phyloP scores from a whole-genome alignment of 345 rosid genomes.

The Clarkia xantiana region DNA sequence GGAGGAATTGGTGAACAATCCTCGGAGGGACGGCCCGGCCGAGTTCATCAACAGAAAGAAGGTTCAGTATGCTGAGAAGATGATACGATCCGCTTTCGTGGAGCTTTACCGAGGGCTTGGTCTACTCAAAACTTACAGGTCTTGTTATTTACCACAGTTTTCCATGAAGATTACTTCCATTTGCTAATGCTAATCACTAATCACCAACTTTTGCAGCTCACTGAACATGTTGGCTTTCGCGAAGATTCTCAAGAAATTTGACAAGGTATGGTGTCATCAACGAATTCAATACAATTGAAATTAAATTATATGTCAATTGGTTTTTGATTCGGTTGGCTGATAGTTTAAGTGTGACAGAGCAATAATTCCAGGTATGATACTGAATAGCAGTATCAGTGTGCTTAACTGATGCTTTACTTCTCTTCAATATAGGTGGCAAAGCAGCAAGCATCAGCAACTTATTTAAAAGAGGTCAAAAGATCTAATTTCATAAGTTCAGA shows the following conservation, averaged over 20 bases:
- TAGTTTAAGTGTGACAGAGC: too few species aligned
- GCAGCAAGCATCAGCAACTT: slow-evolving; percentile 69
- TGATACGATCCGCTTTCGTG: slow-evolving; percentile 75
- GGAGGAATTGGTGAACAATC: slow-evolving; percentile 84
- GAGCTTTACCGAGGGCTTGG: slow-evolving; percentile 89
- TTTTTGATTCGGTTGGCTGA: too few species aligned
- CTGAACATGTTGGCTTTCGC: slow-evolving; percentile 81
- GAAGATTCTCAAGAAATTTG: slow-evolving; percentile 89
- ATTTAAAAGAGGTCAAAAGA: slow-evolving; percentile 72
- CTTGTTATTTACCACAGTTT: background rate
- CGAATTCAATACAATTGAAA: too few species aligned
- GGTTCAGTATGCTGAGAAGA: slow-evolving; percentile 76
- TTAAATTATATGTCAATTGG: too few species aligned
- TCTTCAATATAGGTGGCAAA: slow-evolving; percentile 42
- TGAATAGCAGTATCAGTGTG: too few species aligned
- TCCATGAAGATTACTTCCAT: background rate
- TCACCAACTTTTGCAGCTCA: slow-evolving; percentile 36
- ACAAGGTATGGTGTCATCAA: slow-evolving; percentile 45
- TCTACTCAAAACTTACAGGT: slow-evolving; percentile 84
- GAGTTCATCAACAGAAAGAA: slow-evolving; percentile 60
- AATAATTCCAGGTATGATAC: too few species aligned
- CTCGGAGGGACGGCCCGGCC: slow-evolving; percentile 35
- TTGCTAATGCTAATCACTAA: background rate
- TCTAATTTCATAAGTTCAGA: slow-evolving; percentile 87
- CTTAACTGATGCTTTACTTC: background rate